These are phyloP conservation scores for Fusarium nisikadoi DNA, from an alignment of 2,329 filamentous ascomycete genomes.

Conservation along the genomic window DNA sequence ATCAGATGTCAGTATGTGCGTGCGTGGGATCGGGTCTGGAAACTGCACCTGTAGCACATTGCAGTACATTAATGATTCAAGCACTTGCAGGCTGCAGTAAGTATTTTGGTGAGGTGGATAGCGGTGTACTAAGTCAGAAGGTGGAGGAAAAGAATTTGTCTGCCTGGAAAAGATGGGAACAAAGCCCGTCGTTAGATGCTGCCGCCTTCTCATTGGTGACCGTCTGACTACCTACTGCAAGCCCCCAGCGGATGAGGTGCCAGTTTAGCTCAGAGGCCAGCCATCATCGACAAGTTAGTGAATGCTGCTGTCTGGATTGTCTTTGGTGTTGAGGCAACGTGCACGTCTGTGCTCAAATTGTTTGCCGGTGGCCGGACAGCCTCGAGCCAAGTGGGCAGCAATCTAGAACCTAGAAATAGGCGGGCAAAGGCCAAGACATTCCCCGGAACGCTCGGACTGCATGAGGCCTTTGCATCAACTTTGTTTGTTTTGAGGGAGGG, in stretches of 20 bases:
- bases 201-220: slow-evolving; percentile 7
- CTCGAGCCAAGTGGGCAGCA: slow-evolving; percentile 30
- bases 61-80: slow-evolving; percentile 19
- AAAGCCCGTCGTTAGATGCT: neutral
- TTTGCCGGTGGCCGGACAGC: slow-evolving; percentile 31
- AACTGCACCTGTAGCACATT: slow-evolving; percentile 10
- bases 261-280: slow-evolving; percentile 1
- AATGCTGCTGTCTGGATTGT: neutral
- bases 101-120: neutral
- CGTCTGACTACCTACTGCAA: slow-evolving; percentile 35
- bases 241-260: slow-evolving; percentile 17
- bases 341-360: slow-evolving; percentile 8
- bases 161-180: slow-evolving; percentile 39
- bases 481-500: neutral
- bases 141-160: slow-evolving; percentile 34
- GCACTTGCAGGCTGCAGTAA: slow-evolving; percentile 1
- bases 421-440: slow-evolving; percentile 13
- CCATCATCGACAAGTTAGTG: neutral
- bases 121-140: slow-evolving; percentile 12
- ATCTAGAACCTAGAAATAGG: slow-evolving; percentile 32
- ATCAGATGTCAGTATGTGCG: slow-evolving; percentile 21
- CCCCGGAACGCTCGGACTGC: slow-evolving; percentile 29
- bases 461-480: slow-evolving; percentile 5
- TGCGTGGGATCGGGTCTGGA: neutral
- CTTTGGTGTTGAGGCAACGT: slow-evolving; percentile 26